Percentiles rank a stretch among this genome's conserved stretches.
Evolutionary conservation across 2,329 filamentous ascomycete species (phyloP).

Genomic region (Talaromyces sp.): DNA sequence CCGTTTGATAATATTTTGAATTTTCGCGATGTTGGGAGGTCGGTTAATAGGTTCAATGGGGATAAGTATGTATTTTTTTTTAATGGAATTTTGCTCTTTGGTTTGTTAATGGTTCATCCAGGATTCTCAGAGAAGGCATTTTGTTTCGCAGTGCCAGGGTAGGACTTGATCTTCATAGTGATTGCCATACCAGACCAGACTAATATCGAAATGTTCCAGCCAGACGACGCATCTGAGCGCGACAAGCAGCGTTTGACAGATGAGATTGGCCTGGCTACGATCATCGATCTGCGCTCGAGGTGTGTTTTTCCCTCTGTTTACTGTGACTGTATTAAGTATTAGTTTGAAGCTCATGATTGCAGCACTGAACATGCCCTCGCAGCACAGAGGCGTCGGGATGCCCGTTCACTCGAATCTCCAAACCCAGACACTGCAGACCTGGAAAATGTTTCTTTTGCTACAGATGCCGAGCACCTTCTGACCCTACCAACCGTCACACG

Average conservation of each 20-base stretch:
- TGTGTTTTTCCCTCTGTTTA: slow-evolving; percentile 29
- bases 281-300: slow-evolving; percentile 76
- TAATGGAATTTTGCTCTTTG: not conserved
- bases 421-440: slow-evolving; percentile 32
- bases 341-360: not conserved
- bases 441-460: slow-evolving; percentile 20
- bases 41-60: slow-evolving; percentile 56
- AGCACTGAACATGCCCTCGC: slow-evolving; percentile 71
- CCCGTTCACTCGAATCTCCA: slow-evolving; percentile 18
- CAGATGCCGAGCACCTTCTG: slow-evolving; percentile 49
- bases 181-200: not conserved
- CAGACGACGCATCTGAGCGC: slow-evolving; percentile 64
- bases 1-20: slow-evolving; percentile 60
- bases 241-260: slow-evolving; percentile 59
- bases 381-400: slow-evolving; percentile 54
- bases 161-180: not conserved
- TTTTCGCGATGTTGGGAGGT: slow-evolving; percentile 69
- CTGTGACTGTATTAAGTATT: no score
- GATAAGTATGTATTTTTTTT: slow-evolving; percentile 42
- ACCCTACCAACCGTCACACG: slow-evolving; percentile 62
- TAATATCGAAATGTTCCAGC: slow-evolving; percentile 15
- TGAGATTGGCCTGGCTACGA: slow-evolving; percentile 60
- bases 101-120: slow-evolving; percentile 14
- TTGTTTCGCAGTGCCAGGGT: slow-evolving; percentile 64
- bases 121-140: slow-evolving; percentile 54